These are phyloP conservation scores for Dendrobium nobile DNA, from an alignment of 106 monocot species.

Conservation along the genomic window DNA sequence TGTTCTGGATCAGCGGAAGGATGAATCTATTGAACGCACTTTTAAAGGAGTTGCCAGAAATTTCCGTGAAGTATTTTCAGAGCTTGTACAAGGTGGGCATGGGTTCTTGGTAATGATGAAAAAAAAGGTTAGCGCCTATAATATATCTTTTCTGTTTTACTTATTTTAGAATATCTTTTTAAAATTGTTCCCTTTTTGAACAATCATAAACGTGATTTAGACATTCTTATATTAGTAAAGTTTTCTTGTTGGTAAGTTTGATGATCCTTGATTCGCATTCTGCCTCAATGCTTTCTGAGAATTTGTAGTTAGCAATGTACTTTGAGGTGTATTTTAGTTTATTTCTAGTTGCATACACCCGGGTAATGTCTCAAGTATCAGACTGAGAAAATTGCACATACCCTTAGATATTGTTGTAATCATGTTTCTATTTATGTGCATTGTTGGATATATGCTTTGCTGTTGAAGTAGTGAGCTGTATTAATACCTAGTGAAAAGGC, in stretches of 20 bases:
- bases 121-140: slow-evolving; percentile 60
- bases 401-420: too few relatives aligned
- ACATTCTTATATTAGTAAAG: background rate
- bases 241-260: background rate
- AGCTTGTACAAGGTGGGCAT: slow-evolving; percentile 97
- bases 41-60: slow-evolving; percentile 98
- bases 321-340: background rate
- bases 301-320: background rate
- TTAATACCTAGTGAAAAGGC: too few relatives aligned
- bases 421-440: too few relatives aligned
- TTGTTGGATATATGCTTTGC: too few relatives aligned
- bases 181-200: background rate
- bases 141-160: background rate
- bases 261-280: background rate
- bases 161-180: slow-evolving; percentile 1
- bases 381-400: too few relatives aligned
- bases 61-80: slow-evolving; percentile 94
- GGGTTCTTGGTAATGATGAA: slow-evolving; percentile 99
- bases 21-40: slow-evolving; percentile 98
- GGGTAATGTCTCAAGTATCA: background rate
- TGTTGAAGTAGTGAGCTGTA: too few relatives aligned
- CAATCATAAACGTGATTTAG: background rate
- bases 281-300: background rate
- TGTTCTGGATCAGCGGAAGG: slow-evolving; percentile 94
- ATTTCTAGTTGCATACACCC: background rate